Base-by-base conservation (phyloP, 768 basidiomycete genomes). In the Tylopilus felleus region DNA sequence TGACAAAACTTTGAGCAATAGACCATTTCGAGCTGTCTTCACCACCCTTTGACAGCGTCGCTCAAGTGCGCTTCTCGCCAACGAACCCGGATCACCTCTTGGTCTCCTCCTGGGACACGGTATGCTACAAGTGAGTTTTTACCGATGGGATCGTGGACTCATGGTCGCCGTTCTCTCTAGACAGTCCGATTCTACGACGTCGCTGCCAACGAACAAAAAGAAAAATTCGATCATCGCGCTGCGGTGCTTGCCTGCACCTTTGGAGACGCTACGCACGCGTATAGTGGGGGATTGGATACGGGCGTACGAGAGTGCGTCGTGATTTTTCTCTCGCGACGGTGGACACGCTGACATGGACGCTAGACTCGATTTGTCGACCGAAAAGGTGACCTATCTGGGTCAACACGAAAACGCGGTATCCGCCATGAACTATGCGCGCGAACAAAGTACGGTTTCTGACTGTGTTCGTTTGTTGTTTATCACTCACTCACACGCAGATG, bases 21-120 rank as follows among this genome's bases (percentile, higher is more conserved):
- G 72, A 72, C 35, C 71, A 78, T 60, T 55, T 71, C 8, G 80
- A 80, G 58, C 65, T 86, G 31, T 73, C 77, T 7, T 84, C 85
- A 0, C 84, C 91, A 0, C 93, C 93, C 0, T 87, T 91, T 61
- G 93, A 97, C 72, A 88, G 88, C 61, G 80, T 96, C 47, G 89
- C 92, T 3, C 79, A 84, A 36, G 74, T 98, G 27, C 78, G 81
- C 29, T 98, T 89, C 71, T 91, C 93, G 21, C 89, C 93, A 1
- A 77, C 79, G 4, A 82, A 88, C 67, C 86, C 93, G 3, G 79
- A 88, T 51, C 84, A 88, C 19, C 73, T 98, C 1, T 73, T 98
- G 0, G 90, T 90, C 17, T 83, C 91, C 13, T 88, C 90, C 56
- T 98, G 96, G 96, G 96, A 98, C 71, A 83, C 90, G 58, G 81